phyloP scores from a whole-genome alignment of 495 filamentous ascomycete species.

The Daldinia childiae region DNA sequence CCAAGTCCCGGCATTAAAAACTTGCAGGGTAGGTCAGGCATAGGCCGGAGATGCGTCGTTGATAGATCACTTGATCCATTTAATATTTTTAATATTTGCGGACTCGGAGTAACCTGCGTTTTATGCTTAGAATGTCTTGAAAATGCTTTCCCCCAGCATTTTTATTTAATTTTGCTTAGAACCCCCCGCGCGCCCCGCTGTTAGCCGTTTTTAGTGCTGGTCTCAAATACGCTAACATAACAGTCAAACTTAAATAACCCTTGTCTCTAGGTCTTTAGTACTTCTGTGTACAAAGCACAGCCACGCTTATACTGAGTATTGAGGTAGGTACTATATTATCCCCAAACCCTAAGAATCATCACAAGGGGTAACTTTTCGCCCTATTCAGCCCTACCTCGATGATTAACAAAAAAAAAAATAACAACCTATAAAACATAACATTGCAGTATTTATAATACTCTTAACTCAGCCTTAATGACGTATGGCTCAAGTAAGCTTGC shows the following conservation, averaged over 20 bases:
- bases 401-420: constrained; percentile 4
- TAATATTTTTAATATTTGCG: neutral
- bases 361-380: neutral
- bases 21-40: constrained; percentile 6
- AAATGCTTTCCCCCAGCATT: neutral
- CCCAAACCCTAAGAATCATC: neutral
- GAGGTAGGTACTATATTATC: neutral
- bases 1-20: neutral
- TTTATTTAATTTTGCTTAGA: neutral
- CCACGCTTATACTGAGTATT: neutral
- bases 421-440: neutral
- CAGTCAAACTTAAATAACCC: neutral
- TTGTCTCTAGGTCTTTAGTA: neutral
- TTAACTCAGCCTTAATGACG: neutral
- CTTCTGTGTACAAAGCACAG: constrained; percentile 1
- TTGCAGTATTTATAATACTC: constrained; percentile 26
- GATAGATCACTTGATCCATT: constrained; percentile 26
- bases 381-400: constrained; percentile 11
- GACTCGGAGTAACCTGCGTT: constrained; percentile 7
- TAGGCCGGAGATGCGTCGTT: constrained; percentile 12
- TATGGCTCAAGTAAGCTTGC: constrained; percentile 16
- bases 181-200: constrained; percentile 23
- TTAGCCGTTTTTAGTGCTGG: constrained; percentile 21
- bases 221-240: constrained; percentile 12
- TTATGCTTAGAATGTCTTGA: neutral